Evolutionary conservation across 371 early-diverging fungal species (phyloP).

Genomic region (Apophysomyces sp.): DNA sequence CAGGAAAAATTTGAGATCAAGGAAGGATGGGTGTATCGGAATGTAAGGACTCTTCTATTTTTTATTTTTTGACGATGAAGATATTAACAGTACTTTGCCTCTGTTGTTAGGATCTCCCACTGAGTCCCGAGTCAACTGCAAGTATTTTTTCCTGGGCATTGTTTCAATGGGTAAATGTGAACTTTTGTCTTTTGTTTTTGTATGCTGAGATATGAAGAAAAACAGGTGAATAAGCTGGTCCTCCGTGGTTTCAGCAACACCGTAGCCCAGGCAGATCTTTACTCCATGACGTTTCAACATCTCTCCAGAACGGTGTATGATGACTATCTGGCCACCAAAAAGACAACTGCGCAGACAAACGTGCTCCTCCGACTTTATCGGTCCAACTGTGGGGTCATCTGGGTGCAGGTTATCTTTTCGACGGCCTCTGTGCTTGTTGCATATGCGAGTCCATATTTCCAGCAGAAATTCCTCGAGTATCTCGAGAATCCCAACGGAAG

Average conservation of each 20-base stretch:
- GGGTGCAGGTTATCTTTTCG: conserved; percentile 36
- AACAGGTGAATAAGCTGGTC: conserved; percentile 35
- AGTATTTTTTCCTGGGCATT: conserved; percentile 36
- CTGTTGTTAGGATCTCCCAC: conserved; percentile 14
- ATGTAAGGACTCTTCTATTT: too few species aligned
- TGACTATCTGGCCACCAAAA: conserved; percentile 18
- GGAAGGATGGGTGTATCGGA: conserved; percentile 13
- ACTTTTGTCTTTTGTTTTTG: not conserved
- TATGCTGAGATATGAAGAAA: not conserved
- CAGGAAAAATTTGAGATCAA: conserved; percentile 30
- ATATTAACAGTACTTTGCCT: not conserved
- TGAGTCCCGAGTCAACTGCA: conserved; percentile 39
- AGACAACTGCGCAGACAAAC: not conserved
- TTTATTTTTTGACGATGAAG: too few species aligned
- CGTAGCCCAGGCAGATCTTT: conserved; percentile 24
- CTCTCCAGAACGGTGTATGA: conserved; percentile 20
- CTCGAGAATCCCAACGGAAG: conserved; percentile 25
- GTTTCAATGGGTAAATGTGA: conserved; percentile 36
- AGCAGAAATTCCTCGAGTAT: conserved; percentile 41
- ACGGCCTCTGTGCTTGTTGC: conserved; percentile 26
- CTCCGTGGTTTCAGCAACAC: conserved; percentile 25
- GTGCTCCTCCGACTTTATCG: conserved; percentile 24
- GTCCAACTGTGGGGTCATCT: conserved; percentile 23
- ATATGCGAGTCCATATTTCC: conserved; percentile 43
- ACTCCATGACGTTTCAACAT: conserved; percentile 34